A percentile compares a stretch with the other conserved stretches of the same genome.
Conservation (phyloP, 257 asterid genomes). For the Scutellaria baicalensis region DNA sequence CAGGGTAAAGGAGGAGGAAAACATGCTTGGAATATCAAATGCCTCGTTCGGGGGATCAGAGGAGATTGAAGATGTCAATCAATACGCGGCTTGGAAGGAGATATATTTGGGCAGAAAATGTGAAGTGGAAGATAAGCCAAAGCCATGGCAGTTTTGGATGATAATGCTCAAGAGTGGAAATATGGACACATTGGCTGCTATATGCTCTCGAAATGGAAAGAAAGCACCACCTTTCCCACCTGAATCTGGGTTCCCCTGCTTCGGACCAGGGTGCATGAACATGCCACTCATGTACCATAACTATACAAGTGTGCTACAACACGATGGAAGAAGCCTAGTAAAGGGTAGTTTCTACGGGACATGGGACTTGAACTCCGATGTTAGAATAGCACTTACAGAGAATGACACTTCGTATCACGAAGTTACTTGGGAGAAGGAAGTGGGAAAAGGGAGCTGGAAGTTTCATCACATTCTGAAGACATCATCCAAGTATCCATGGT, state of each 20-base stretch:
- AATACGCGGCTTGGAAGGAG: constrained; percentile 50
- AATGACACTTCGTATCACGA: constrained; percentile 28
- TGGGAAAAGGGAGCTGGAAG: constrained; percentile 51
- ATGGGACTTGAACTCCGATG: constrained; percentile 41
- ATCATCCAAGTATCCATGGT: constrained; percentile 52
- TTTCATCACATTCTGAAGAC: constrained; percentile 41
- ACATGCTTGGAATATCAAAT: constrained; percentile 28
- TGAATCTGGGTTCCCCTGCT: constrained; percentile 40
- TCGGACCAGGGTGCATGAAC: constrained; percentile 55
- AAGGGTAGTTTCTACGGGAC: constrained; percentile 51
- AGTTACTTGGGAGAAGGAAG: constrained; percentile 41
- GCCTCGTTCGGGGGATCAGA: constrained; percentile 5
- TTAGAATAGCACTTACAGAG: constrained; percentile 7
- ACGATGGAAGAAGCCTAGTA: constrained; percentile 10
- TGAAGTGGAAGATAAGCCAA: constrained; percentile 43
- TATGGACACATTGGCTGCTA: constrained; percentile 51
- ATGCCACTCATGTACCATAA: constrained; percentile 45
- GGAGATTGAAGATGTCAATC: constrained; percentile 17
- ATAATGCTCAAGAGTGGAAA: constrained; percentile 61
- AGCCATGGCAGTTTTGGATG: constrained; percentile 69
- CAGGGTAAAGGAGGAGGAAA: constrained; percentile 37
- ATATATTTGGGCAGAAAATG: constrained; percentile 39
- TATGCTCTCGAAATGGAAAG: constrained; percentile 44
- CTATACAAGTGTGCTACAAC: constrained; percentile 32
- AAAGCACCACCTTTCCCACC: constrained; percentile 35